Percentiles rank a stretch among this genome's conserved stretches.
phyloP scores from a whole-genome alignment of 2,329 filamentous ascomycete species.

The Stagonosporopsis chrysanthemi region DNA sequence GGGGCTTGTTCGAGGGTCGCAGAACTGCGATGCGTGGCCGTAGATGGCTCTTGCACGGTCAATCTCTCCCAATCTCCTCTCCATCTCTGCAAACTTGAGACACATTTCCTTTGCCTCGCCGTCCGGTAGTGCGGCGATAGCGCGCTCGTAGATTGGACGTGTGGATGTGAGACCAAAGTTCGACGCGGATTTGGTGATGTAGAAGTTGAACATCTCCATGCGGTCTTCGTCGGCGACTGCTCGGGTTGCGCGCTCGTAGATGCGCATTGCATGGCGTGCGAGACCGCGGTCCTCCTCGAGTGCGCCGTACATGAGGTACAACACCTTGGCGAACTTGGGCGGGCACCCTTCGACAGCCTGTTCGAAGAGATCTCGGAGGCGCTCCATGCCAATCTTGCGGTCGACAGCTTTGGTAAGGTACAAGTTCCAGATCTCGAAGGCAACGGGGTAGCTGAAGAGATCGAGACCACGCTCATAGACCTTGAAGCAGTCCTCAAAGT shows the following conservation, averaged over 20 bases:
- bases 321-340: constrained; percentile 91
- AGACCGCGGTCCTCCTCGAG: constrained; percentile 95
- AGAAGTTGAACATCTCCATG: constrained; percentile 98
- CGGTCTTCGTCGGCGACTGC: constrained; percentile 94
- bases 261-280: constrained; percentile 96
- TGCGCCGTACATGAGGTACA: constrained; percentile 98
- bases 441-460: constrained; percentile 97
- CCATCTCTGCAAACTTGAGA: constrained; percentile 98
- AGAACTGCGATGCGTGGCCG: constrained; percentile 95
- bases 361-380: constrained; percentile 93
- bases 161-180: constrained; percentile 98
- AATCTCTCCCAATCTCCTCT: constrained; percentile 88
- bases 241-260: constrained; percentile 95
- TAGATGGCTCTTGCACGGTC: constrained; percentile 95
- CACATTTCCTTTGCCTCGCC: constrained; percentile 96
- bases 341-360: constrained; percentile 95
- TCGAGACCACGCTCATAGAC: constrained; percentile 94
- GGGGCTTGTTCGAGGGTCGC: constrained; percentile 88
- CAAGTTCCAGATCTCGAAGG: constrained; percentile 98
- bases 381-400: constrained; percentile 93
- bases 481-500: constrained; percentile 98
- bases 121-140: constrained; percentile 92
- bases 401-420: constrained; percentile 98
- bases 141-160: constrained; percentile 92
- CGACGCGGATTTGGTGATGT: constrained; percentile 97